Base-by-base conservation (phyloP, 2,329 filamentous ascomycete genomes). In the Ceratocystis destructans region DNA sequence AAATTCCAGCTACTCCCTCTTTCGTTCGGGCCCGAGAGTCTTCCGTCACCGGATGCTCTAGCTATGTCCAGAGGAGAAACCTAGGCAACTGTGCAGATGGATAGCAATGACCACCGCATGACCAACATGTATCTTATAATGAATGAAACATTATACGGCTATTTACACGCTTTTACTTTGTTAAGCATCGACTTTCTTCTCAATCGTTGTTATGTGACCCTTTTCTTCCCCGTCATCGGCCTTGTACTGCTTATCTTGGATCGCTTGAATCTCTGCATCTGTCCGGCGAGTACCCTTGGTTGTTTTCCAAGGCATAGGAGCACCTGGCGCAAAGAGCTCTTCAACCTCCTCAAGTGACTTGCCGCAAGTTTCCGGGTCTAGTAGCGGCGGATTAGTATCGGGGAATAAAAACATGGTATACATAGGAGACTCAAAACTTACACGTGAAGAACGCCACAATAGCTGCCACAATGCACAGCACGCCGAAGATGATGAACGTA, bases 11-110 rank as follows among this genome's bases (percentile, higher is more conserved):
- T 89, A 67, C 78, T 89, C 46, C 86, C 86, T 1, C 74, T 87
- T 71, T 88, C 86, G 0, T 89, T 88, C 74, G 85, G 86, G 0
- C 86, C 86, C 0, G 82, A 84, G 46, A 77, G 82, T 62, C 76
- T 88, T 62, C 78, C 78, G 6, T 74, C 76, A 4, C 66, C 66
- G 22, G 63, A 67, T 20, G 63, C 28, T 28, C 59, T 67, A 7
- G 37, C 33, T 4, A 46, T 59, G 48, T 45, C 63, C 2, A 57
- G 22, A 12, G 25, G 33, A 25, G 46, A 66, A 33, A 17, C 53
- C n/a, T 61, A 62, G 61, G 8, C 4, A 25, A n/a, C 46, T 10
- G 8, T 10, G 25, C 31, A 17, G 17, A 10, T 45, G 57, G 57
- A 37, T n/a, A 37, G 1, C 28, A 15, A 12, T 10, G 12, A 15